Percentiles rank a stretch among this genome's conserved stretches.
phyloP scores from a whole-genome alignment of 2,329 filamentous ascomycete genomes.

The Fusarium euwallaceae region DNA sequence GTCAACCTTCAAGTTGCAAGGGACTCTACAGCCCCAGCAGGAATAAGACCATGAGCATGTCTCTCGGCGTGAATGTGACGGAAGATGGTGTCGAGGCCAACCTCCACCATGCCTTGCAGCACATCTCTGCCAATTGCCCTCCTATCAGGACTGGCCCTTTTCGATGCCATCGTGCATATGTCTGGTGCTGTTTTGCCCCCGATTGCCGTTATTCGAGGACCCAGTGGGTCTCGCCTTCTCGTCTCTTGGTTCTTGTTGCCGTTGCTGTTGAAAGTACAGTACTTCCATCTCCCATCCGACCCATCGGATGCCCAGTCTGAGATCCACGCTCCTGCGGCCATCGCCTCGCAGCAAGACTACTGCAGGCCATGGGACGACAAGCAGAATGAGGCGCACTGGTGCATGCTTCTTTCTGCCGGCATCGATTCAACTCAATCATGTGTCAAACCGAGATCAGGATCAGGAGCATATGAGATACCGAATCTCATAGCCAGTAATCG shows the following conservation, averaged over 20 bases:
- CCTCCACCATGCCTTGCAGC: slow-evolving; percentile 18
- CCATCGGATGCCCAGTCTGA: slow-evolving; percentile 32
- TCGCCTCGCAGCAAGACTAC: slow-evolving; percentile 39
- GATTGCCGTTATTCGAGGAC: slow-evolving; percentile 22
- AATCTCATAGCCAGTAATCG: slow-evolving; percentile 16
- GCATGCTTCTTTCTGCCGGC: slow-evolving; percentile 30
- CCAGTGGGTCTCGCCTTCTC: slow-evolving; percentile 32
- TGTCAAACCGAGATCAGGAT: slow-evolving; percentile 22
- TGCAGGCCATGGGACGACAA: slow-evolving; percentile 40
- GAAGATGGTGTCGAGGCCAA: slow-evolving; percentile 31
- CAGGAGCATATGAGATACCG: slow-evolving; percentile 20
- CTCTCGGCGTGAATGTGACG: slow-evolving; percentile 31
- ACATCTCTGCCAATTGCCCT: slow-evolving; percentile 27
- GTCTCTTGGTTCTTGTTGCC: slow-evolving; percentile 20
- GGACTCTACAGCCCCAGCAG: slow-evolving; percentile 4
- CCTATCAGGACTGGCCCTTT: slow-evolving; percentile 38
- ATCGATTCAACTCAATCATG: slow-evolving; percentile 29
- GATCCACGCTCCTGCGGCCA: slow-evolving; percentile 40
- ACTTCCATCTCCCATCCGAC: slow-evolving; percentile 15
- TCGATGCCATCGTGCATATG: slow-evolving; percentile 42
- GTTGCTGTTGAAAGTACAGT: slow-evolving; percentile 31
- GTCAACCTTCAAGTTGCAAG: slow-evolving; percentile 12
- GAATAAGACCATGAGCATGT: slow-evolving; percentile 35
- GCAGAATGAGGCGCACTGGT: slow-evolving; percentile 23
- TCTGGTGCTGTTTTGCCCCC: slow-evolving; percentile 19